Conservation (phyloP, 2,329 filamentous ascomycete species). For the Gliomastix tumulicola region DNA sequence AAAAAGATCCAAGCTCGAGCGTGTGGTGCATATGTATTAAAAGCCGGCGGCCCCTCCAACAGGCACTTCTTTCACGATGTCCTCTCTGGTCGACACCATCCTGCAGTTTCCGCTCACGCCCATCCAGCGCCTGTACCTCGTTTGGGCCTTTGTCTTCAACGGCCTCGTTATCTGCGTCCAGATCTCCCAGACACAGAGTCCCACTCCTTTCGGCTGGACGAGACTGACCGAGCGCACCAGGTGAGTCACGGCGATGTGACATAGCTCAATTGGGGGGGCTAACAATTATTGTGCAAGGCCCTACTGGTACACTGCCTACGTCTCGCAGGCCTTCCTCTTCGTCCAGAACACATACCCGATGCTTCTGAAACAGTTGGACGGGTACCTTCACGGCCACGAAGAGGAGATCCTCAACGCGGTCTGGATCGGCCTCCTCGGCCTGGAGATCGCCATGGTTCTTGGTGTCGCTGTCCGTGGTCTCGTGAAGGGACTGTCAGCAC, state of each 20-base stretch:
- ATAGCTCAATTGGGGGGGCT: too few relatives aligned
- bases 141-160: slow-evolving; percentile 10
- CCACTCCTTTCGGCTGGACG: slow-evolving; percentile 9
- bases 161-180: slow-evolving; percentile 13
- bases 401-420: slow-evolving; percentile 34
- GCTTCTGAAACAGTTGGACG: background rate
- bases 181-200: slow-evolving; percentile 8
- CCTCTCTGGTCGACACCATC: too few relatives aligned
- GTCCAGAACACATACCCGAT: slow-evolving; percentile 12
- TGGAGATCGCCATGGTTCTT: slow-evolving; percentile 37
- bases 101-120: too few relatives aligned
- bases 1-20: too few relatives aligned
- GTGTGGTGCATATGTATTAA: too few relatives aligned
- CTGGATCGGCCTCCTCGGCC: slow-evolving; percentile 37
- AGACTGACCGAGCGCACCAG: slow-evolving; percentile 9
- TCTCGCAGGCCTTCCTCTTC: slow-evolving; percentile 12
- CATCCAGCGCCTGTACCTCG: slow-evolving; percentile 10
- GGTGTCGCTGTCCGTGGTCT: slow-evolving; percentile 24
- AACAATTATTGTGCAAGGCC: slow-evolving; percentile 8
- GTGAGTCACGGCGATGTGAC: too few relatives aligned
- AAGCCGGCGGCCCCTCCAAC: too few relatives aligned
- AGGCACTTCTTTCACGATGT: too few relatives aligned
- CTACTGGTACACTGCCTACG: slow-evolving; percentile 13
- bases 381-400: slow-evolving; percentile 23
- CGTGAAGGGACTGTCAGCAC: slow-evolving; percentile 18